phyloP scores from a whole-genome alignment of 2,329 filamentous ascomycete species.

The Aspergillus glaucus region DNA sequence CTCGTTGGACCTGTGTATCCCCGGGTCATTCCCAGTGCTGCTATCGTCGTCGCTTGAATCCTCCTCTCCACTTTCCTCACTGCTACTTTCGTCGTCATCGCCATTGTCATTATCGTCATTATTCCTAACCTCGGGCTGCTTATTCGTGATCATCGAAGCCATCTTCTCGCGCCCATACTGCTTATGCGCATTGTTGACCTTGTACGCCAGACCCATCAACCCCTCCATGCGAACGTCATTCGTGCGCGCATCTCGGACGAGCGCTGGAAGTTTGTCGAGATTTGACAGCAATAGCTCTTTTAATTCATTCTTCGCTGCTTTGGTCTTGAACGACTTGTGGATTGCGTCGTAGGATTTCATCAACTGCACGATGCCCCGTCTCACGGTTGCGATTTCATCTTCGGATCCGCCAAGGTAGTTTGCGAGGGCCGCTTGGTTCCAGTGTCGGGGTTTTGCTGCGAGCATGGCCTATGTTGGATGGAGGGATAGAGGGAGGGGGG shows the following conservation, averaged over 20 bases:
- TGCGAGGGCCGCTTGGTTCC: constrained; percentile 1
- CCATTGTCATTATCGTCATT: not conserved
- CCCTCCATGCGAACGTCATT: constrained; percentile 1
- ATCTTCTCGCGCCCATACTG: not conserved
- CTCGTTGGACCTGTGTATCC: not conserved
- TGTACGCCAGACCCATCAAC: constrained; percentile 1
- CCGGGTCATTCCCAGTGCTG: not conserved
- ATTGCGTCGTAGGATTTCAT: not conserved
- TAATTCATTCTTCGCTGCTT: not conserved
- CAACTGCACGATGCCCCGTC: not conserved
- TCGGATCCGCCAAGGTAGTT: not conserved
- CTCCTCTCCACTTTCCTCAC: not conserved
- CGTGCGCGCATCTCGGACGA: constrained; percentile 1
- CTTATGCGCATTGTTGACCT: constrained; percentile 1
- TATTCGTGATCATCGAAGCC: not conserved
- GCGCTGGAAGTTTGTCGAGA: not conserved
- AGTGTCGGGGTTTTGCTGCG: constrained; percentile 1
- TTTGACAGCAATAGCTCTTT: not conserved
- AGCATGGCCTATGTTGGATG: not conserved
- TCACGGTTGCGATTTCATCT: not conserved
- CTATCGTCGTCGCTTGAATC: not conserved
- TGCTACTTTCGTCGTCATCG: not conserved
- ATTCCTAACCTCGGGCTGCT: not conserved
- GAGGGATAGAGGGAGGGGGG: not conserved
- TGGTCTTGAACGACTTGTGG: not conserved